A percentile compares a stretch with the other conserved stretches of the same genome.
Evolutionary conservation across 1,284 basidiomycete species (phyloP).

Genomic region (Ceratobasidium sp.): DNA sequence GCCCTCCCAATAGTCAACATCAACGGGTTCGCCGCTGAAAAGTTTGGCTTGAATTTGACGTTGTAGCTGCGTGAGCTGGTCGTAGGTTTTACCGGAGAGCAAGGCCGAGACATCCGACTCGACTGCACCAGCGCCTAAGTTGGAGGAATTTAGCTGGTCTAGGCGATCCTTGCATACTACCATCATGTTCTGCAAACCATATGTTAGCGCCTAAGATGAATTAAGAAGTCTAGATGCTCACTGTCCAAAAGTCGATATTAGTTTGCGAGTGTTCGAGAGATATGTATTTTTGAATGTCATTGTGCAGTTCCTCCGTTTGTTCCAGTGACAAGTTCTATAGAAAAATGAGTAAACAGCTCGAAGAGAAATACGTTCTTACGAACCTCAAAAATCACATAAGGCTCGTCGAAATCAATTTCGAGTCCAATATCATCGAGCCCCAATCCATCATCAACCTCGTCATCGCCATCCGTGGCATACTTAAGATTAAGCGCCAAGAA

Average conservation of each 20-base stretch:
- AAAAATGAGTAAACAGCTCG: slow-evolving; percentile 47
- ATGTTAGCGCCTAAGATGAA: background rate
- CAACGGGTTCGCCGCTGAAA: slow-evolving; percentile 90
- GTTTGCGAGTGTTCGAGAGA: slow-evolving; percentile 84
- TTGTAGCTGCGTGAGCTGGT: slow-evolving; percentile 86
- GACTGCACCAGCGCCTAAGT: slow-evolving; percentile 71
- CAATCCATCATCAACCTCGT: slow-evolving; percentile 74
- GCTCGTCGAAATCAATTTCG: slow-evolving; percentile 98
- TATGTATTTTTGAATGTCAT: slow-evolving; percentile 94
- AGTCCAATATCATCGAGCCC: slow-evolving; percentile 83
- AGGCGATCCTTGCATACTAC: slow-evolving; percentile 93
- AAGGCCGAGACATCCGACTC: slow-evolving; percentile 80
- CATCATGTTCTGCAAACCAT: slow-evolving; percentile 84
- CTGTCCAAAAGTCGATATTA: slow-evolving; percentile 98
- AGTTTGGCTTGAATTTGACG: slow-evolving; percentile 89
- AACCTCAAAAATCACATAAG: slow-evolving; percentile 95
- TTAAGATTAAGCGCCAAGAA: slow-evolving; percentile 93
- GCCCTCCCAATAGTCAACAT: slow-evolving; percentile 98
- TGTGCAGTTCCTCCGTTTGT: slow-evolving; percentile 92
- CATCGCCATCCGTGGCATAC: slow-evolving; percentile 69
- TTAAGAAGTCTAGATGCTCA: slow-evolving; percentile 57
- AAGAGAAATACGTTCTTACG: slow-evolving; percentile 51
- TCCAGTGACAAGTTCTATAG: slow-evolving; percentile 82
- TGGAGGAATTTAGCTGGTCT: slow-evolving; percentile 72
- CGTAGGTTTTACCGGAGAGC: slow-evolving; percentile 81